phyloP scores from a whole-genome alignment of 2,329 filamentous ascomycete genomes.

The Phoma herbarum region DNA sequence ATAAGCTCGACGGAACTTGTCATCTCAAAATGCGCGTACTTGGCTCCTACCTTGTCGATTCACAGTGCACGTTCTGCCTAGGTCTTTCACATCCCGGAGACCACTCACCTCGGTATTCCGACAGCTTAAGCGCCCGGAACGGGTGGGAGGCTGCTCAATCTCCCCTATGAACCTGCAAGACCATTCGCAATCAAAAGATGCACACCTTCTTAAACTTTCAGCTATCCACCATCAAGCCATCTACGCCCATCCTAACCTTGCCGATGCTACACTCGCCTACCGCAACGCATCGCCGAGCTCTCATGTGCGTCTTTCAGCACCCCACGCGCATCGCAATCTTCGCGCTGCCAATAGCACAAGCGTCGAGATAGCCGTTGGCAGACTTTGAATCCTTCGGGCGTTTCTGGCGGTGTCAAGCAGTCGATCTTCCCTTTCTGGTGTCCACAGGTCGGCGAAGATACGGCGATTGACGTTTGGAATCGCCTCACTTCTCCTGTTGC shows the following conservation, averaged over 20 bases:
- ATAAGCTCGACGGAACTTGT: too few species aligned
- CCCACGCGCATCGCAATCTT: conserved; percentile 11
- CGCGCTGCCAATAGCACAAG: neutral
- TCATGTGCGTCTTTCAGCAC: neutral
- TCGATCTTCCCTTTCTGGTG: neutral
- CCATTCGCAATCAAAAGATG: neutral
- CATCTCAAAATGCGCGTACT: too few species aligned
- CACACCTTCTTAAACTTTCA: neutral
- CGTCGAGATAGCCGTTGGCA: neutral
- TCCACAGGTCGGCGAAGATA: neutral
- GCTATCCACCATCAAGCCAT: neutral
- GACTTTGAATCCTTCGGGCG: neutral
- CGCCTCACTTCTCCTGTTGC: neutral
- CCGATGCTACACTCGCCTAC: neutral
- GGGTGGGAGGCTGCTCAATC: neutral
- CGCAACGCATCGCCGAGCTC: conserved; percentile 1
- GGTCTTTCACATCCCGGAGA: neutral
- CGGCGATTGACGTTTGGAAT: neutral
- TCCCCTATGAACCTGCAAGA: neutral
- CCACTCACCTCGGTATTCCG: too few species aligned
- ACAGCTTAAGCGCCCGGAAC: neutral
- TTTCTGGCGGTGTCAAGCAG: neutral
- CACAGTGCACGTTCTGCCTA: neutral
- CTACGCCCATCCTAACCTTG: conserved; percentile 5
- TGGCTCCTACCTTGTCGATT: neutral